Percentiles rank a stretch among this genome's conserved stretches.
phyloP scores from a whole-genome alignment of 1,139 yeast species.

The Geotrichum bryndzae region DNA sequence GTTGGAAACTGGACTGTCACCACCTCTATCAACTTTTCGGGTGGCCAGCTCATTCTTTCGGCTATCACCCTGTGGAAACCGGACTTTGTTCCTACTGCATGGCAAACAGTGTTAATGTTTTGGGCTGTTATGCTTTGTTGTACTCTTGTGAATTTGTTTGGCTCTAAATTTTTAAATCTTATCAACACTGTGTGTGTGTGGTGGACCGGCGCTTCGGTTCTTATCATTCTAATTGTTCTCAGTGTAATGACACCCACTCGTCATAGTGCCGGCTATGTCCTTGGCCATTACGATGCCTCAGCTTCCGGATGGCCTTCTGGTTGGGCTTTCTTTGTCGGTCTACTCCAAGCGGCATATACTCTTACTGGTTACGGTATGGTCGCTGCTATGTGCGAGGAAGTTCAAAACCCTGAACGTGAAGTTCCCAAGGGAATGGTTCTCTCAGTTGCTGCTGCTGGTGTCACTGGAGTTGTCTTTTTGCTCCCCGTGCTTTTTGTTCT shows the following conservation, averaged over 20 bases:
- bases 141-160: slow-evolving; percentile 20
- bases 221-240: slow-evolving; percentile 23
- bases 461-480: slow-evolving; percentile 65
- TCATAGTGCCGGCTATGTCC: slow-evolving; percentile 23
- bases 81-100: slow-evolving; percentile 15
- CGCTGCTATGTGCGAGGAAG: slow-evolving; percentile 78
- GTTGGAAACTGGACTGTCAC: slow-evolving; percentile 20
- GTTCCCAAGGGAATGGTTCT: slow-evolving; percentile 69
- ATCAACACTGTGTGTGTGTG: slow-evolving; percentile 24
- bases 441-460: slow-evolving; percentile 57
- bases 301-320: slow-evolving; percentile 27
- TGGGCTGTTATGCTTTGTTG: slow-evolving; percentile 22
- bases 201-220: slow-evolving; percentile 22
- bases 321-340: slow-evolving; percentile 43
- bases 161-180: slow-evolving; percentile 17
- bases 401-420: slow-evolving; percentile 63
- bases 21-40: slow-evolving; percentile 17
- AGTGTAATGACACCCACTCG: slow-evolving; percentile 21
- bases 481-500: slow-evolving; percentile 70
- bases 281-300: slow-evolving; percentile 25
- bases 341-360: slow-evolving; percentile 74
- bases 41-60: slow-evolving; percentile 17
- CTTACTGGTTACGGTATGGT: slow-evolving; percentile 79
- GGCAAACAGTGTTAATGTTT: slow-evolving; percentile 21
- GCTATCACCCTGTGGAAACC: slow-evolving; percentile 17